Conservation (phyloP, 1,284 basidiomycete species). For the Coniferiporia sulphurascens region DNA sequence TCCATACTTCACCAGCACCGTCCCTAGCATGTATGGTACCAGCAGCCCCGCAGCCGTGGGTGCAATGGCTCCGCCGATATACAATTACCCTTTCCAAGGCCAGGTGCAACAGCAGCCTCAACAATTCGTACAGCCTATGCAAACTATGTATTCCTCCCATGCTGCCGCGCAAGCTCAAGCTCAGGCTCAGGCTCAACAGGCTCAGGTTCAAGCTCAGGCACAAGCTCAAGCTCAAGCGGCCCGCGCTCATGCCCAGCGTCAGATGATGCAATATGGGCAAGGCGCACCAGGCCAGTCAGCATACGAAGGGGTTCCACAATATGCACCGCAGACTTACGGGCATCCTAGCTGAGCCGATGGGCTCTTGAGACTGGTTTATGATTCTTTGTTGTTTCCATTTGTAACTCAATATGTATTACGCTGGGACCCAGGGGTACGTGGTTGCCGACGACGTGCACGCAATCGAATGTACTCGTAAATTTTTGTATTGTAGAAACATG, state of each 20-base stretch:
- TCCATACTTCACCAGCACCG: conserved; percentile 80
- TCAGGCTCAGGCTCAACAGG: conserved; percentile 32
- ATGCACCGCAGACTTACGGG: conserved; percentile 15
- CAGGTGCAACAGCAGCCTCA: conserved; percentile 33
- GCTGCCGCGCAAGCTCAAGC: conserved; percentile 32
- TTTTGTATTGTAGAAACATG: not conserved
- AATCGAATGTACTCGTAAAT: not conserved
- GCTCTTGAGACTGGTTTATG: not conserved
- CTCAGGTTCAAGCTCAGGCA: conserved; percentile 34
- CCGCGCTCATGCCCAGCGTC: conserved; percentile 20
- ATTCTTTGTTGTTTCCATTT: not conserved
- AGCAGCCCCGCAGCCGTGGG: conserved; percentile 44
- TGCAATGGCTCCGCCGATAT: conserved; percentile 63
- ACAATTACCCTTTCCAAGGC: conserved; percentile 60
- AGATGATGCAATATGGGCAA: conserved; percentile 16
- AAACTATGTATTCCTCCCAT: conserved; percentile 32
- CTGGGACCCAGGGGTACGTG: not conserved
- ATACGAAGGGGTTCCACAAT: conserved; percentile 15
- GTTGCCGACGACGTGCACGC: not conserved
- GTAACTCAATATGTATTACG: not conserved
- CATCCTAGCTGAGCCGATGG: conserved; percentile 8
- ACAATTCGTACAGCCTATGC: conserved; percentile 36
- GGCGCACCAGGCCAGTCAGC: conserved; percentile 6
- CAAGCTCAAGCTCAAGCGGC: conserved; percentile 24
- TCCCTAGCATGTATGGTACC: conserved; percentile 32